Base-by-base conservation (phyloP, 2,329 filamentous ascomycete genomes). In the Fusarium tuaranense region DNA sequence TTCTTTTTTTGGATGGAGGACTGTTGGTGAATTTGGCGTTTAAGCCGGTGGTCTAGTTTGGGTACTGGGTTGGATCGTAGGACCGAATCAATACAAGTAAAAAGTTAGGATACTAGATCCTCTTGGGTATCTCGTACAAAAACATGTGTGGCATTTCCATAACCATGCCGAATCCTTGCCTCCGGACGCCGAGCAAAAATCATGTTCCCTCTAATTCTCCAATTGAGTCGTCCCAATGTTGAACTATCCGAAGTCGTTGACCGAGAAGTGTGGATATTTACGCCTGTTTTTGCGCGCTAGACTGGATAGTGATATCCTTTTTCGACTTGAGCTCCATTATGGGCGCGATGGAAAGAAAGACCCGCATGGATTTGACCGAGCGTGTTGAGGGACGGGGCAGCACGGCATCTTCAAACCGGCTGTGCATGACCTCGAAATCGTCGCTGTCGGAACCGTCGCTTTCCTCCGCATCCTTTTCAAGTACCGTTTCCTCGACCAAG, bases 351-450 rank as follows among this genome's bases (percentile, higher is more conserved):
- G 90, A 90, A 18, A 94, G 80, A 73, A 92, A 91, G 25, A 92
- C 83, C 70, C 88, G 89, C 85, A 94, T 83, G 46, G 90, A 86
- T 18, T 88, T 88, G 63, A 87, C 81, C 25, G 82, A 84, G 70
- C 85, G 84, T 70, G 85, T 80, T 25, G 85, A 83, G n/a, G 83
- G 82, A 46, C 78, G 84, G 32, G 87, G 86, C 74, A 87, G 80
- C 22, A 89, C 82, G 7, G 89, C 88, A 72, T 86, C 84, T 79
- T 89, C 87, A 71, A 92, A 88, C 3, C 88, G 86, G n/a, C 84
- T 88, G 69, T 87, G 85, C 85, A 90, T 89, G 13, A 84, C 81
- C 80, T 92, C 90, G 73, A 92, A 92, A 25, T 85, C 86, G 53
- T 86, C 85, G 2, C 84, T 83, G 10, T 84, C 69, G 10, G 76